A percentile compares a stretch with the other conserved stretches of the same genome.
Conservation (phyloP, 1,284 basidiomycete species). For the Amylostereum areolatum region DNA sequence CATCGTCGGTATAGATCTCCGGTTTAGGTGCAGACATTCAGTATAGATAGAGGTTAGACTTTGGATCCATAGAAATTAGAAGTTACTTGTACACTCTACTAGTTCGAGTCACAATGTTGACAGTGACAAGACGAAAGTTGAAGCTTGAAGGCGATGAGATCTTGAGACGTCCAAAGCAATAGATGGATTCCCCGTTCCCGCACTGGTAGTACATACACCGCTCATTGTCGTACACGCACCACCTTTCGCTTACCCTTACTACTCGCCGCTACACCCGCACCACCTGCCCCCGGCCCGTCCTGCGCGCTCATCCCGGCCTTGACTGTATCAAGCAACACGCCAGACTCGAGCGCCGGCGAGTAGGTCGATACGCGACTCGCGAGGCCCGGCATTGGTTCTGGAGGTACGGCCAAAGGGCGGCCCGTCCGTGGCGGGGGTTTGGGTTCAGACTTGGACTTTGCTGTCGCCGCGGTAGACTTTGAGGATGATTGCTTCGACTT, state of each 20-base stretch:
- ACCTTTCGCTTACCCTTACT: slow-evolving; percentile 76
- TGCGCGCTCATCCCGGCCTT: slow-evolving; percentile 74
- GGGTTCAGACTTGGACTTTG: slow-evolving; percentile 19
- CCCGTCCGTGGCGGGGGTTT: slow-evolving; percentile 31
- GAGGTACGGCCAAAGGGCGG: slow-evolving; percentile 43
- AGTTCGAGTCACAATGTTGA: too few relatives aligned
- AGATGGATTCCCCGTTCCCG: too few relatives aligned
- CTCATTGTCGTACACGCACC: slow-evolving; percentile 60
- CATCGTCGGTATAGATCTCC: too few relatives aligned
- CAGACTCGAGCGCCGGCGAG: slow-evolving; percentile 67
- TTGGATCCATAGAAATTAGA: too few relatives aligned
- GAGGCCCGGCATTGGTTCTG: slow-evolving; percentile 47
- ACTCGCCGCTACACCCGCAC: slow-evolving; percentile 29
- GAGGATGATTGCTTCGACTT: slow-evolving; percentile 17
- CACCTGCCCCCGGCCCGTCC: slow-evolving; percentile 36
- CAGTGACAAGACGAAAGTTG: too few relatives aligned
- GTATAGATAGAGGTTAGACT: too few relatives aligned
- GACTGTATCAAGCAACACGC: slow-evolving; percentile 69
- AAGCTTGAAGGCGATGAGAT: too few relatives aligned
- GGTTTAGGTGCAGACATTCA: too few relatives aligned
- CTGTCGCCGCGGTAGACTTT: slow-evolving; percentile 18
- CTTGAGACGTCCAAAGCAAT: too few relatives aligned
- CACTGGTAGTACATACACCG: too few relatives aligned
- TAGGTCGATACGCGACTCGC: slow-evolving; percentile 52
- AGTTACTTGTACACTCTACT: too few relatives aligned